Base-by-base conservation (phyloP, 1,139 yeast species). In the Yamadazyma buinensis region DNA sequence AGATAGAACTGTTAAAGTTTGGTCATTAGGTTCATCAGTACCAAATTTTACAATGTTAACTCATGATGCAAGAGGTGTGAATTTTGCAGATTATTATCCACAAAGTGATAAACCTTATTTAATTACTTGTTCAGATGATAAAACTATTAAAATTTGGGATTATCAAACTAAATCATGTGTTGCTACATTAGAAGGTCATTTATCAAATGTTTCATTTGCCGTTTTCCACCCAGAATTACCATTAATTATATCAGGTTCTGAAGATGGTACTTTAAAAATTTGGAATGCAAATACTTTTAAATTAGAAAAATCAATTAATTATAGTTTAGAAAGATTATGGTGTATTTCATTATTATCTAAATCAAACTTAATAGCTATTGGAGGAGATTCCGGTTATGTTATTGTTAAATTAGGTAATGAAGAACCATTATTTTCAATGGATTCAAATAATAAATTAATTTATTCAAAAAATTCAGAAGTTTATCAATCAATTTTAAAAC, bases 211-310 rank as follows among this genome's bases (percentile, higher is more conserved):
- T 30, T 87, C 97, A 15, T 92, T 87, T 67, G 98, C 98, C 8
- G 78, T 88, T 32, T 94, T 88, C 80, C 98, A 92, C 59, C 96
- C 97, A 13, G 95, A 92, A 53, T 73, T 92, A 52, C 98, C 98
- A 21, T 70, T 92, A 52, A 82, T 84, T 42, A 71, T 84, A 26
- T 82, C 92, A 6, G 94, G 94, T 47, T 81, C 90, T 28, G 94
- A 84, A 61, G 94, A 84, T 57, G 86, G 88, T 25, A 78, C 90
- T 8, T 66, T 84, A 41, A 80, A 84, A 49, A 74, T 84, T 54
- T 84, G 94, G 94, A 83, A 80, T 55, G 68, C 90, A 22, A 79
- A 79, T 52, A 83, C 94, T 18, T 84, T 83, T 57, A 83, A 82
- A 55, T 74, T 90, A 48, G 97, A 92, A 62, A 90, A 88, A 61